Percentiles rank a stretch among this genome's conserved stretches.
These are phyloP conservation scores for Penicillium sp. DNA, from an alignment of 2,329 filamentous ascomycete species.

Conservation along the genomic window DNA sequence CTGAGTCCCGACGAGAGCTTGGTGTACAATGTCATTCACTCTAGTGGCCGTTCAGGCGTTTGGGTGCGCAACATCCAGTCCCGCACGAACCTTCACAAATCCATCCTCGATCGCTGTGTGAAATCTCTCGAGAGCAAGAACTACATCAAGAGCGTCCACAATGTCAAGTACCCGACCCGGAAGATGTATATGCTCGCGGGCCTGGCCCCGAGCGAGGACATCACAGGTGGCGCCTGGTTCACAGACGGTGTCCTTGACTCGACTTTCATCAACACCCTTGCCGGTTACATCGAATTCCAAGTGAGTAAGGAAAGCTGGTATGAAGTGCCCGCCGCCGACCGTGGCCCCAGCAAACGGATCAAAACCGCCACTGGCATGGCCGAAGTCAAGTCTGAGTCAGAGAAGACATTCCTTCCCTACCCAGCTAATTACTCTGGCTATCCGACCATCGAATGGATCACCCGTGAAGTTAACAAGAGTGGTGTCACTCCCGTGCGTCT, in stretches of 20 bases:
- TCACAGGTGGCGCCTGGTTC: conserved; percentile 94
- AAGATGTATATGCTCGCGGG: conserved; percentile 96
- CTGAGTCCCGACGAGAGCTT: conserved; percentile 74
- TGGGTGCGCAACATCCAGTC: conserved; percentile 87
- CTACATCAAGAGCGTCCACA: conserved; percentile 87
- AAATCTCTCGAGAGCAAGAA: conserved; percentile 83
- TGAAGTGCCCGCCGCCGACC: conserved; percentile 49
- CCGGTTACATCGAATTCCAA: conserved; percentile 73
- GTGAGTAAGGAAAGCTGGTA: conserved; percentile 76
- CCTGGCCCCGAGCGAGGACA: conserved; percentile 83
- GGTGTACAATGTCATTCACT: conserved; percentile 88
- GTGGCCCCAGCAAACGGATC: conserved; percentile 51
- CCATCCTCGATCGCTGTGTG: conserved; percentile 77
- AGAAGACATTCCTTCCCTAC: conserved; percentile 56
- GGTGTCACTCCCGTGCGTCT: conserved; percentile 74
- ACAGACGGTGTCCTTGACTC: conserved; percentile 89
- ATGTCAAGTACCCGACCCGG: conserved; percentile 85
- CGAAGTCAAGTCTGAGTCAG: conserved; percentile 39
- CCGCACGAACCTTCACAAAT: conserved; percentile 82
- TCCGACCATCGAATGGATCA: conserved; percentile 79
- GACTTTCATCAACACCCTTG: conserved; percentile 80
- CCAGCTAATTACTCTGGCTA: conserved; percentile 74
- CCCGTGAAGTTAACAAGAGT: conserved; percentile 71
- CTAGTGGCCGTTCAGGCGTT: conserved; percentile 81
- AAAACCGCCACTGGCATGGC: conserved; percentile 44